Conservation (phyloP, 192 early-diverging fungal genomes). For the Neocallimastix lanati region DNA sequence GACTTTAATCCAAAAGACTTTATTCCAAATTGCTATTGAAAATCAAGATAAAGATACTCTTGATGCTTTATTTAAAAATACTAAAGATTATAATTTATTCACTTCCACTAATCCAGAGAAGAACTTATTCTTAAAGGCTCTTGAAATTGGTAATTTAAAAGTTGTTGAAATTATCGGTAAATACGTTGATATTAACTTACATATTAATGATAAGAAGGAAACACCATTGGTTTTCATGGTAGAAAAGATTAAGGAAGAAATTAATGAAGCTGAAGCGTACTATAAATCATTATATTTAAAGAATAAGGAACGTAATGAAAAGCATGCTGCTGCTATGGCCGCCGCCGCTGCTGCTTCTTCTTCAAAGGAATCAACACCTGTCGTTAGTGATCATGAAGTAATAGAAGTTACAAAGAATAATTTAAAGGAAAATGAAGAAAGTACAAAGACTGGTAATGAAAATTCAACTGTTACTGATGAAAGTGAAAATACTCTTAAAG, state of each 20-base stretch:
- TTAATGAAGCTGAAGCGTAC: background rate
- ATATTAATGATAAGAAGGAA: background rate
- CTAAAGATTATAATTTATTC: background rate
- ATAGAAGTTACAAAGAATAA: background rate
- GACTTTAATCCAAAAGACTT: background rate
- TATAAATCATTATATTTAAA: background rate
- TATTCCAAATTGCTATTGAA: background rate
- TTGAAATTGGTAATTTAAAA: background rate
- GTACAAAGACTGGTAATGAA: background rate
- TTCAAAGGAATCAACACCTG: background rate
- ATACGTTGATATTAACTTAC: background rate
- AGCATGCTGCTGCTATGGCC: too few relatives aligned
- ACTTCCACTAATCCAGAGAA: background rate
- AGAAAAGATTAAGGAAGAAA: background rate
- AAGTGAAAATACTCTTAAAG: background rate
- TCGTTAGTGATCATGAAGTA: background rate
- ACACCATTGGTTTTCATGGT: background rate
- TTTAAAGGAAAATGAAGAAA: background rate
- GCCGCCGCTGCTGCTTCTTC: background rate
- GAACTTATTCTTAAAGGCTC: background rate
- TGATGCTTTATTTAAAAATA: background rate
- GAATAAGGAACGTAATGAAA: background rate
- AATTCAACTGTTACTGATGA: background rate
- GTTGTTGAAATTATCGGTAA: background rate
- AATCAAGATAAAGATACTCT: background rate